phyloP scores from a whole-genome alignment of 2,329 filamentous ascomycete species.

The Penicillium digitatum region DNA sequence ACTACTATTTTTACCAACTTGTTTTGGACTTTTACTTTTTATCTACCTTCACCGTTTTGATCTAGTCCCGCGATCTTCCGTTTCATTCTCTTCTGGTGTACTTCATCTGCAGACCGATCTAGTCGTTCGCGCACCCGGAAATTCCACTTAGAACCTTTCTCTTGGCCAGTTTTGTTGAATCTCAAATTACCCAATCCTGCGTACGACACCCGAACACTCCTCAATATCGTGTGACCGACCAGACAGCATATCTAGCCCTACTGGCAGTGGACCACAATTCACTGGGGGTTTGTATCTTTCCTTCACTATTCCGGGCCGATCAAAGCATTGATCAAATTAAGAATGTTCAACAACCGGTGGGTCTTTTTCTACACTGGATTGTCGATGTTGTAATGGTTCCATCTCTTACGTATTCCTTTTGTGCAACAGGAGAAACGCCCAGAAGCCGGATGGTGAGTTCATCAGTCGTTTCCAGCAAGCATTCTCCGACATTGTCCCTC shows the following conservation, averaged over 20 bases:
- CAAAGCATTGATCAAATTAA: background rate
- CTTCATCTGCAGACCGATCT: conserved; percentile 5
- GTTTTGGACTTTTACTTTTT: background rate
- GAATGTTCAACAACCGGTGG: conserved; percentile 50
- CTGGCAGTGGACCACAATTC: background rate
- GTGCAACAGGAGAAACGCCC: conserved; percentile 62
- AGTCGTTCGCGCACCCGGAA: background rate
- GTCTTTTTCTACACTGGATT: conserved; percentile 20
- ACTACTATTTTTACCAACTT: background rate
- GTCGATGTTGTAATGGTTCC: background rate
- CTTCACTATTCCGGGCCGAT: background rate
- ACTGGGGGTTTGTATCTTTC: background rate
- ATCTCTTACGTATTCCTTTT: background rate
- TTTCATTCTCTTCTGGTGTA: conserved; percentile 11
- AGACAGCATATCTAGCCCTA: background rate
- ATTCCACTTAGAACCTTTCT: background rate
- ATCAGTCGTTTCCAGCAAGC: conserved; percentile 78
- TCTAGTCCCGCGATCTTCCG: conserved; percentile 8
- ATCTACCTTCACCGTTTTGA: conserved; percentile 13
- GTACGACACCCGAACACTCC: background rate
- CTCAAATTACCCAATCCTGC: background rate
- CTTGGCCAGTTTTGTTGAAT: background rate
- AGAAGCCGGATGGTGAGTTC: conserved; percentile 82
- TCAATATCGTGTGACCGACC: background rate
- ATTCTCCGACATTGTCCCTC: conserved; percentile 67